Evolutionary conservation across 345 rosid species (phyloP).

Genomic region (Trapa incisa): DNA sequence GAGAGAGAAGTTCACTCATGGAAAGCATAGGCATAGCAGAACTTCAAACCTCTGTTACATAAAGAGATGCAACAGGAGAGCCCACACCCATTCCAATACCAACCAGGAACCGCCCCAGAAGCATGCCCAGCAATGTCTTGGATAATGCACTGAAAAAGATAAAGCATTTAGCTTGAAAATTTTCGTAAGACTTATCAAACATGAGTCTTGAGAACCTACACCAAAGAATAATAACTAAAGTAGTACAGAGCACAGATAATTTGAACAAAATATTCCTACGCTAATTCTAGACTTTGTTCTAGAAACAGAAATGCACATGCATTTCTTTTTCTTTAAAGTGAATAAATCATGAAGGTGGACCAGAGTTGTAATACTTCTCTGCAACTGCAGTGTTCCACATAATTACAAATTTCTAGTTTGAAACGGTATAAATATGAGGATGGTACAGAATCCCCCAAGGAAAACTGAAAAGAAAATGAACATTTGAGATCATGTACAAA

Average conservation of each 20-base stretch:
- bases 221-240: neutral
- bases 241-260: neutral
- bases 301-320: neutral
- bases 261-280: neutral
- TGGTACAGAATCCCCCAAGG: too few species aligned
- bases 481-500: neutral
- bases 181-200: neutral
- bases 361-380: neutral
- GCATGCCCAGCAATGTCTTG: constrained; percentile 60
- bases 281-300: neutral
- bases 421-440: neutral
- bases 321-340: neutral
- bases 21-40: neutral
- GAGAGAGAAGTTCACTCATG: neutral
- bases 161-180: constrained; percentile 8
- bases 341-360: neutral
- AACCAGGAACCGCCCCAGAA: constrained; percentile 76
- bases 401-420: neutral
- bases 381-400: neutral
- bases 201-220: neutral
- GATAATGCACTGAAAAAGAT: constrained; percentile 50
- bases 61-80: constrained; percentile 84
- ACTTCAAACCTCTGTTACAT: constrained; percentile 73
- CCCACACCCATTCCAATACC: constrained; percentile 96
- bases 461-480: neutral